Conservation (phyloP, 805 yeast species). For the Candida methanosorbosa region DNA sequence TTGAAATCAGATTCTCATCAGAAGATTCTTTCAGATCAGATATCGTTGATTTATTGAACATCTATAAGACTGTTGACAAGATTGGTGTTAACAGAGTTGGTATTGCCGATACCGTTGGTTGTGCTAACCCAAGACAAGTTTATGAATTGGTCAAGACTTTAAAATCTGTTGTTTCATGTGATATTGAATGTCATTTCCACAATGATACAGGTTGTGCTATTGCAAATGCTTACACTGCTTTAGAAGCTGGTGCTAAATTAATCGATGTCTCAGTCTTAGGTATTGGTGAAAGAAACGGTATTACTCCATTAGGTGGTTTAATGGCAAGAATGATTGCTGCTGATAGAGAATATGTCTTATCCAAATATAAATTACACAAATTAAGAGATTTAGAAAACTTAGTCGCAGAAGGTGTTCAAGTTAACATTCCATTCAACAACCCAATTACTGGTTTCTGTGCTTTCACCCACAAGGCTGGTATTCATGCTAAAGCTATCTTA, state of each 20-base stretch:
- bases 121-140: conserved; percentile 99
- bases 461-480: conserved; percentile 98
- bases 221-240: conserved; percentile 96
- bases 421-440: conserved; percentile 94
- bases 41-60: conserved; percentile 88
- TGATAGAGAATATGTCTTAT: conserved; percentile 88
- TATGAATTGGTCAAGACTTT: conserved; percentile 93
- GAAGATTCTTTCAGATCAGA: conserved; percentile 98
- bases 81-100: conserved; percentile 98
- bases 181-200: conserved; percentile 98
- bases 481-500: conserved; percentile 96
- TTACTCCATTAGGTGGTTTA: conserved; percentile 93
- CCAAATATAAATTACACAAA: conserved; percentile 93
- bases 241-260: conserved; percentile 94
- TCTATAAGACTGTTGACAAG: conserved; percentile 92
- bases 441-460: conserved; percentile 99
- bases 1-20: conserved; percentile 92
- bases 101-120: conserved; percentile 98
- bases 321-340: conserved; percentile 99
- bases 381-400: conserved; percentile 91
- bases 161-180: conserved; percentile 90
- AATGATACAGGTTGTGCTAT: conserved; percentile 99
- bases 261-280: conserved; percentile 95
- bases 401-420: conserved; percentile 96
- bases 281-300: conserved; percentile 98